A percentile compares a stretch with the other conserved stretches of the same genome.
These are phyloP conservation scores for Russula earlei DNA, from an alignment of 768 basidiomycete species.

Conservation along the genomic window DNA sequence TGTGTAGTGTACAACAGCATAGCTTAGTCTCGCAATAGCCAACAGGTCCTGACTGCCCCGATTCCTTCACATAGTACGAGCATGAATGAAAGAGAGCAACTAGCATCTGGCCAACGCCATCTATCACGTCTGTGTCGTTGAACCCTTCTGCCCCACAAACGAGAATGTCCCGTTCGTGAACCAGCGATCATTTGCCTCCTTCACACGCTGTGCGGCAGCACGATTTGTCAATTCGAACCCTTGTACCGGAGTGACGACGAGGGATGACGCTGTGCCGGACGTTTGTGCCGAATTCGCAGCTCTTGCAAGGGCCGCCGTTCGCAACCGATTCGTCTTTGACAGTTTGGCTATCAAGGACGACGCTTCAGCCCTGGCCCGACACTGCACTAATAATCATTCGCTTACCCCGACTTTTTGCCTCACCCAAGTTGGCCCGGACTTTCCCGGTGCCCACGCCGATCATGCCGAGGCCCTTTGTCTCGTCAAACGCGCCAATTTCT, in stretches of 20 bases:
- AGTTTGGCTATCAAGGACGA: slow-evolving; percentile 66
- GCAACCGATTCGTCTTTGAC: slow-evolving; percentile 88
- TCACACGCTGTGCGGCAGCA: slow-evolving; percentile 76
- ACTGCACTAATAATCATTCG: slow-evolving; percentile 21
- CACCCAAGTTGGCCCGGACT: slow-evolving; percentile 79
- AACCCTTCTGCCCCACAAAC: slow-evolving; percentile 54
- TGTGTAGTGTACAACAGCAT: slow-evolving; percentile 13
- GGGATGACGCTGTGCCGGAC: slow-evolving; percentile 83
- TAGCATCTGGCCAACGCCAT: neutral
- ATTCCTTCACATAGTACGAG: too few relatives aligned
- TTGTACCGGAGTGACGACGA: slow-evolving; percentile 94
- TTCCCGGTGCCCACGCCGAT: slow-evolving; percentile 82
- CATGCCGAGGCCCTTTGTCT: slow-evolving; percentile 98
- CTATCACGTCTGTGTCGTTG: slow-evolving; percentile 9
- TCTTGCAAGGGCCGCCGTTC: slow-evolving; percentile 74
- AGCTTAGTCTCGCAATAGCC: neutral
- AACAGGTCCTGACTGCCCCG: too few relatives aligned
- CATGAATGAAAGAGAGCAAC: too few relatives aligned
- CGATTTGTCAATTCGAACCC: slow-evolving; percentile 95
- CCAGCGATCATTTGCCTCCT: slow-evolving; percentile 96
- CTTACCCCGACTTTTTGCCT: slow-evolving; percentile 83
- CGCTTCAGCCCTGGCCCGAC: slow-evolving; percentile 2
- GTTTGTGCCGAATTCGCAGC: slow-evolving; percentile 49
- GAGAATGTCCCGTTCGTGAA: slow-evolving; percentile 83
- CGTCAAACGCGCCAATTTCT: slow-evolving; percentile 93